Evolutionary conservation across 208 protist species (phyloP), one percentile per base, ranked within the genome.

Genomic region (Leishmania guyanensis): DNA sequence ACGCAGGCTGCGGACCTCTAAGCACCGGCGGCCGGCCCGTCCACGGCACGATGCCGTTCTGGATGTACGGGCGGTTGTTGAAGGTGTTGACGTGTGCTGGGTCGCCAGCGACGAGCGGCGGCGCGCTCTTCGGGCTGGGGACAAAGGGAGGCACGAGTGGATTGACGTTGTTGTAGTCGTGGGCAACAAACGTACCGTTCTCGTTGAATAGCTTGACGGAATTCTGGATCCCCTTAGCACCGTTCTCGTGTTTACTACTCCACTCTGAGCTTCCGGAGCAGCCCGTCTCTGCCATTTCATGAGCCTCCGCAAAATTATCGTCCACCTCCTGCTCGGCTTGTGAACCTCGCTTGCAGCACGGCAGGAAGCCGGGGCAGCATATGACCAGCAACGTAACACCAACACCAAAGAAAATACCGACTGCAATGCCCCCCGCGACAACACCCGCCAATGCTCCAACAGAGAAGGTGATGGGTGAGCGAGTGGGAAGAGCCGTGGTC

Each of bases 1-100:
- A 86, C 17, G 29, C 62, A 43, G 83, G 79, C 62, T 83, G 83
- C 48, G 78, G 83, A 20, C 83, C 83, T 10, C 83, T 74, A 74
- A 86, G 51, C 48, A 83, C 79, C 54, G 79, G 83, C 69, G 75
- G 83, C 33, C 78, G 79, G 6, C 83, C 78, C 26, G 83, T 83
- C 83, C 79, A 86, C 79, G 79, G 83, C 20, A 86, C 83, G 29
- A 86, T 75, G 36, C 83, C 78, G 62, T 80, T 62, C 69, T 70
- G 36, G 58, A 70, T 58, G 73, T 75, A 78, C 12, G 79, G 83
- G 9, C 48, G 60, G 43, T 86, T 80, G 60, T 58, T 78, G 53
- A 53, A 62, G 33, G 26, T 65, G 33, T 80, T 83, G 50, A 77
- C 29, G 60, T 86, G 66, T 5, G 5, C 33, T 48, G 78, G 65